Evolutionary conservation across 495 filamentous ascomycete genomes (phyloP), one percentile per base, ranked within the genome.

Genomic region (Neurospora sp.): DNA sequence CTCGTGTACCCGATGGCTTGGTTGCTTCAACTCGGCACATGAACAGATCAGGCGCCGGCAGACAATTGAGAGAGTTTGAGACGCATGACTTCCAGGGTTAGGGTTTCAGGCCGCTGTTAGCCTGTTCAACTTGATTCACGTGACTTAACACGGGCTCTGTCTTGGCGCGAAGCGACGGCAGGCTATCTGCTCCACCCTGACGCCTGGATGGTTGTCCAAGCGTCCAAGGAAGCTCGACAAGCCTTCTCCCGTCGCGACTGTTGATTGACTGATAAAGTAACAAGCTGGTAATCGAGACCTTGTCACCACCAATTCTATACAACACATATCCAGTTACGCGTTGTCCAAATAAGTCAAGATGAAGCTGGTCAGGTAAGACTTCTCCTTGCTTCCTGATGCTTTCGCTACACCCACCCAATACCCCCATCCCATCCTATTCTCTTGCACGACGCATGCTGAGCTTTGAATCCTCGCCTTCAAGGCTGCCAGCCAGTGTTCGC

Each of bases 311-410:
- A 8, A 65, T 65, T 65, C 53, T 6, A 65, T 18, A 65, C 53
- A 65, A 65, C 53, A 65, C 27, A 65, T 65, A 31, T 35, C 12
- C 53, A 35, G 53, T 37, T 31, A 65, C 53, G 53, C 53, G 71
- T 70, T n/a, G 45, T 27, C 5, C 39, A 20, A 78, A 77, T 70
- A 75, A 70, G 79, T 69, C 86, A 93, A 78, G 75, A 98, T 98
- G 95, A 98, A 98, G 92, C 92, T 98, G 84, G 95, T 98, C 82
- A 92, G 94, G 95, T 97, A 90, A 86, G 90, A 84, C 73, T 42
- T 59, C 71, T 73, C 35, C 39, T 22, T 10, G 35, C 38, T 70
- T 71, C 1, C 44, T n/a, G 10, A 35, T 35, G 73, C 47, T 59
- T 59, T 44, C 42, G 69, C 61, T 75, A 73, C 71, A 53, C 14